A percentile compares a stretch with the other conserved stretches of the same genome.
Conservation (phyloP, 805 yeast species). For the Jamesozyma lodderae region DNA sequence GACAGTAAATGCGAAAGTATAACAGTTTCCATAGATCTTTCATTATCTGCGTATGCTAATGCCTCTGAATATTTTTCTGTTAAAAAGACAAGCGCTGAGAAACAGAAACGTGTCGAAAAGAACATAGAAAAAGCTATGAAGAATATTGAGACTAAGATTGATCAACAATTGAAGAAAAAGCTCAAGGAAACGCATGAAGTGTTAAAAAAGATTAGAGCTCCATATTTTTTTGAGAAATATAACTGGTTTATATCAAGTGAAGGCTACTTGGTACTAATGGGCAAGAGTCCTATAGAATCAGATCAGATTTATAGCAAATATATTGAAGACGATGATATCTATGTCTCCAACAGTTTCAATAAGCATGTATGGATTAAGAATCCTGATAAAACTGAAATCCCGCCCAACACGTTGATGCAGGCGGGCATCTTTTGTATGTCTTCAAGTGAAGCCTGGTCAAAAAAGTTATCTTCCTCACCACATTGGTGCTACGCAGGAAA, state of each 20-base stretch:
- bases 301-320: slow-evolving; percentile 76
- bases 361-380: slow-evolving; percentile 73
- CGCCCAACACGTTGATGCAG: slow-evolving; percentile 82
- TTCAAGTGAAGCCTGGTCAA: slow-evolving; percentile 83
- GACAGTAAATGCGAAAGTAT: slow-evolving; percentile 22
- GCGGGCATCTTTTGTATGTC: slow-evolving; percentile 83
- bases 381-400: slow-evolving; percentile 64
- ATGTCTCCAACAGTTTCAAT: slow-evolving; percentile 69
- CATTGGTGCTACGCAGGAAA: slow-evolving; percentile 73
- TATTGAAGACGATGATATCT: slow-evolving; percentile 61
- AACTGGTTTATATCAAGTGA: slow-evolving; percentile 91
- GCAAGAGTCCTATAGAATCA: slow-evolving; percentile 70
- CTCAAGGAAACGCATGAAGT: slow-evolving; percentile 49
- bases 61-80: slow-evolving; percentile 73
- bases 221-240: slow-evolving; percentile 89
- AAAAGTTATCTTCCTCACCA: slow-evolving; percentile 70
- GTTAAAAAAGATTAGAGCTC: slow-evolving; percentile 52
- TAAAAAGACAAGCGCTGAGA: slow-evolving; percentile 64
- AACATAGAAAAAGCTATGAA: slow-evolving; percentile 70
- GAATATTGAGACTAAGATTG: slow-evolving; percentile 72
- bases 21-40: slow-evolving; percentile 56
- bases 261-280: slow-evolving; percentile 78
- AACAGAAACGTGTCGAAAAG: slow-evolving; percentile 72
- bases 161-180: slow-evolving; percentile 56
- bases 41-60: slow-evolving; percentile 77